A percentile compares a stretch with the other conserved stretches of the same genome.
Conservation (phyloP, 176 grass and related monocot genomes). For the Oropetium thomaeum region DNA sequence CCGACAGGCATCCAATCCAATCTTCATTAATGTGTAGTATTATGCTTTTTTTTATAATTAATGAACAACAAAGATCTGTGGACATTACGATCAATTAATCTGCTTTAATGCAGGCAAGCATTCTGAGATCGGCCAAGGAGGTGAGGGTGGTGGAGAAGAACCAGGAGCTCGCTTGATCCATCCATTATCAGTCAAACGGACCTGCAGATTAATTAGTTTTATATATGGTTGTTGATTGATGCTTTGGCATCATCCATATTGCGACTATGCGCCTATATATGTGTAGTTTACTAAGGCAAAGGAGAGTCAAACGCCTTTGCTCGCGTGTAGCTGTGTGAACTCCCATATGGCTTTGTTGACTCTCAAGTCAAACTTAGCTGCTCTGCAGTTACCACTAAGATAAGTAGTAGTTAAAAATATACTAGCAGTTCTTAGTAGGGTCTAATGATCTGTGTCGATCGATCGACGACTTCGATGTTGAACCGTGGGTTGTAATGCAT, state of each 20-base stretch:
- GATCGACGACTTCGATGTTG: constrained; percentile 22
- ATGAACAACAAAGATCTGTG: too few species aligned
- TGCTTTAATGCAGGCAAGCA: constrained; percentile 53
- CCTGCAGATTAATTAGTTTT: constrained; percentile 20
- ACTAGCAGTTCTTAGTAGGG: constrained; percentile 21
- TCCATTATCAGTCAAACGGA: constrained; percentile 10
- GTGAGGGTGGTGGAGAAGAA: constrained; percentile 99
- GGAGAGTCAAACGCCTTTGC: constrained; percentile 28
- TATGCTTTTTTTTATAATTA: too few species aligned
- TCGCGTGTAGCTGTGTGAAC: constrained; percentile 40
- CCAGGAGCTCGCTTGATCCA: constrained; percentile 78
- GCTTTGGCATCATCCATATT: constrained; percentile 46
- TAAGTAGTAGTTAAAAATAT: neutral
- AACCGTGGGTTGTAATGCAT: constrained; percentile 35
- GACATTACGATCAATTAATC: neutral
- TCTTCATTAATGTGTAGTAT: too few species aligned
- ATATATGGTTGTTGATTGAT: constrained; percentile 46
- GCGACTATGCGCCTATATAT: constrained; percentile 19
- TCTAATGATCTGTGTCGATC: constrained; percentile 36
- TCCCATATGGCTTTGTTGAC: constrained; percentile 49
- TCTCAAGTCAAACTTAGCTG: constrained; percentile 43
- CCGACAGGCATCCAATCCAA: too few species aligned
- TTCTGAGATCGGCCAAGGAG: constrained; percentile 67
- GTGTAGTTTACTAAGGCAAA: constrained; percentile 30
- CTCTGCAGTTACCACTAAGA: neutral